Evolutionary conservation across 2,329 filamentous ascomycete genomes (phyloP), one percentile per base, ranked within the genome.

Genomic region (Pseudogymnoascus sp.): DNA sequence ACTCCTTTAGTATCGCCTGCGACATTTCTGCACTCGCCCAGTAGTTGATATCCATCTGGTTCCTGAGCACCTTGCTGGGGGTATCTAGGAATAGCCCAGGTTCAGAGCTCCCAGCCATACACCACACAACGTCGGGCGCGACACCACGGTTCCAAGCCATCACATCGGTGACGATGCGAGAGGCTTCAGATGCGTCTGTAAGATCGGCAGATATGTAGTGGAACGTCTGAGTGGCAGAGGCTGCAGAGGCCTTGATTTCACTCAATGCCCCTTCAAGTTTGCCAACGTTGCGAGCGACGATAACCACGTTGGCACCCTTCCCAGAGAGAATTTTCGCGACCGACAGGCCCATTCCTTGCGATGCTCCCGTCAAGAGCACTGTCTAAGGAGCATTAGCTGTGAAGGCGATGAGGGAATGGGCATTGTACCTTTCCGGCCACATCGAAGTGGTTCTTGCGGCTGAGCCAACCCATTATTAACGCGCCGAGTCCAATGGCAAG

Each of bases 31-130:
- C 87, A 31, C 87, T 86, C 58, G 90, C 89, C 82, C 87, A 96
- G 78, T 90, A 97, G 76, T 97, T 93, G 68, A 93, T 83, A 71
- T 96, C 90, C 90, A 96, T 96, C 73, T 96, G 90, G 66, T 81
- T 78, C 42, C 87, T 83, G 67, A 92, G 78, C 9, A 82, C 82
- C 6, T 85, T 77, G 60, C 90, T 78, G 7, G 88, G 81, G 39
- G 85, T 85, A 64, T 96, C 89, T 66, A 89, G 74, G 77, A 93
- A 96, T 64, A 96, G 87, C 36, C 84, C 81, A 0, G 92, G 92
- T 13, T 79, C 80, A 5, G 89, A 83, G 66, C 83, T 80, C 64
- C 93, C 93, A 2, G 93, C 93, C 59, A 92, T 83, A 72, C 90
- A 92, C 92, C 94, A 97, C 35, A 97, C 89, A 62, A 97, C 81